phyloP scores from a whole-genome alignment of 352 stramenopile species.

The Phytopythium boreale region DNA sequence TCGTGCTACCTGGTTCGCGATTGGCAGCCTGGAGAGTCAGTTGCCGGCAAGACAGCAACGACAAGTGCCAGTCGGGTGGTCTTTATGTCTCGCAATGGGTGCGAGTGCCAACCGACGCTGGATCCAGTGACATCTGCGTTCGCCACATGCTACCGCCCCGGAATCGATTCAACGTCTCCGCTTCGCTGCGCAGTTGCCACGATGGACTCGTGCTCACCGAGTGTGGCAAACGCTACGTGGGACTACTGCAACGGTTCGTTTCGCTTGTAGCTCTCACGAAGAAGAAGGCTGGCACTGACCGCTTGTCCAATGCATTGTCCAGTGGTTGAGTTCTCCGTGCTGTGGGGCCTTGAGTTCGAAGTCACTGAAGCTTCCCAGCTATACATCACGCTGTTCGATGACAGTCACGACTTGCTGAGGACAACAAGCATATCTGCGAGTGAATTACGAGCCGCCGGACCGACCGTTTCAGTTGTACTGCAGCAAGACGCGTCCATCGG shows the following conservation, averaged over 20 bases:
- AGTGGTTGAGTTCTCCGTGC: slow-evolving; percentile 31
- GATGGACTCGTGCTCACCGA: slow-evolving; percentile 12
- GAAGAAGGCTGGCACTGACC: not conserved
- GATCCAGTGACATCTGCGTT: slow-evolving; percentile 2
- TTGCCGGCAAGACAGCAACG: not conserved
- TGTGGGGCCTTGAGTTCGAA: slow-evolving; percentile 15
- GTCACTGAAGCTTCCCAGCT: slow-evolving; percentile 5
- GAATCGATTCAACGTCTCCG: not conserved
- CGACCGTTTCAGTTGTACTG: not conserved
- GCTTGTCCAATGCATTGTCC: not conserved
- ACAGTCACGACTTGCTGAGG: slow-evolving; percentile 13
- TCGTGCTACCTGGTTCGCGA: slow-evolving; percentile 16
- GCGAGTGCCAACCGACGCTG: slow-evolving; percentile 19
- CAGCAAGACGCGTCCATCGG: not conserved
- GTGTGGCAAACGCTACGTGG: slow-evolving; percentile 12
- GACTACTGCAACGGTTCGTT: slow-evolving; percentile 38
- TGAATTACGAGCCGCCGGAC: too few species aligned
- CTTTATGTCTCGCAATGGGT: slow-evolving; percentile 23
- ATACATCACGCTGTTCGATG: slow-evolving; percentile 19
- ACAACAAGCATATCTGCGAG: slow-evolving; percentile 3
- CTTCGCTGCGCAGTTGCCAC: slow-evolving; percentile 23
- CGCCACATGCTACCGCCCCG: slow-evolving; percentile 17
- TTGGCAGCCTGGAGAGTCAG: slow-evolving; percentile 9
- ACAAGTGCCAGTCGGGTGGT: slow-evolving; percentile 6
- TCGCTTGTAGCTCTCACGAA: not conserved